These are phyloP conservation scores for Paramecium primaurelia DNA, from an alignment of 73 alveolate genomes.

Conservation along the genomic window DNA sequence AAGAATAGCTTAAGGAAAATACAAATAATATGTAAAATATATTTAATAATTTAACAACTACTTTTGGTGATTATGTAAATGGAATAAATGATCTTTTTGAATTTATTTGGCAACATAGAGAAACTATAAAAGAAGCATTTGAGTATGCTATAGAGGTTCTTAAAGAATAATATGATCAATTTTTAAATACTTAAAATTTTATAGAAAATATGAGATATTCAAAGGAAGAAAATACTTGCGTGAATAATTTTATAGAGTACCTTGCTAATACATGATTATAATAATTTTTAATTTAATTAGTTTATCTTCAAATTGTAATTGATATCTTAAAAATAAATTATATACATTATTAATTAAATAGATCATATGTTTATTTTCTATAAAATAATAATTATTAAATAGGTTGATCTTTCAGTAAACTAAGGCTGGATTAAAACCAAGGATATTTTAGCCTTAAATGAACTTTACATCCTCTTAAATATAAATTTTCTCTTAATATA, in stretches of 20 bases:
- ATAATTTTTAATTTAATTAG: not conserved
- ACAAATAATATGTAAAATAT: not conserved
- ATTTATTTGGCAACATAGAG: not conserved
- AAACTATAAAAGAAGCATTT: not conserved
- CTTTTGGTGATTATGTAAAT: not conserved
- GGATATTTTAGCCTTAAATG: too few species aligned
- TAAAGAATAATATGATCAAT: not conserved
- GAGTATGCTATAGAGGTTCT: not conserved
- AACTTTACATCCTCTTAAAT: too few species aligned
- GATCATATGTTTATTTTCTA: too few species aligned
- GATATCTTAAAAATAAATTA: too few species aligned
- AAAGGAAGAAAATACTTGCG: not conserved
- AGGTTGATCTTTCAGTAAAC: not conserved
- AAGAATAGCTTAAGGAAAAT: not conserved
- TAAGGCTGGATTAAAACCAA: too few species aligned
- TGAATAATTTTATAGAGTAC: not conserved
- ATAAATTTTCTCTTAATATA: too few species aligned
- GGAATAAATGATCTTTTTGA: not conserved
- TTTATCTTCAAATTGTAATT: too few species aligned
- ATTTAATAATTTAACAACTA: not conserved
- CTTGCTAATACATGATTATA: not conserved
- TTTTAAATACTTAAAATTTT: not conserved
- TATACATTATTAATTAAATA: too few species aligned
- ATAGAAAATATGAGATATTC: not conserved
- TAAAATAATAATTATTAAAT: too few species aligned